Conservation (phyloP, 495 filamentous ascomycete species). For the Aspergillus heteromorphus region DNA sequence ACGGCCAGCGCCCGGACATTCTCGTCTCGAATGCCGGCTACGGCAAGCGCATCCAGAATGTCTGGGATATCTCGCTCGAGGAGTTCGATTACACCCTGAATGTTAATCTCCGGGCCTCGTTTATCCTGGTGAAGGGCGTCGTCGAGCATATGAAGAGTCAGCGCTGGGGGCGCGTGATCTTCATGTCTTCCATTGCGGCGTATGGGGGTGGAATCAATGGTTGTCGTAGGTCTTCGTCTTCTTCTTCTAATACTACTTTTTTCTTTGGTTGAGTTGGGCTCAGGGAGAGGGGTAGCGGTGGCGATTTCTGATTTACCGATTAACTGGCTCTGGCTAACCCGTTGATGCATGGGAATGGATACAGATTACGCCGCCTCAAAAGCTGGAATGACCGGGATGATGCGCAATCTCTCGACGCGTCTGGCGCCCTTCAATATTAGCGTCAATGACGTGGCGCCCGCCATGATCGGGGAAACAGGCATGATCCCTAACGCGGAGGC, state of each 20-base stretch:
- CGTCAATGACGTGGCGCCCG: conserved; percentile 70
- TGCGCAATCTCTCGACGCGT: conserved; percentile 59
- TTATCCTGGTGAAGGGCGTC: conserved; percentile 59
- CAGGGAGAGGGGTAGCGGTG: neutral
- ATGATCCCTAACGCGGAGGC: conserved; percentile 57
- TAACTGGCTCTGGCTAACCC: neutral
- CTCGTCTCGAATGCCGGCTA: conserved; percentile 55
- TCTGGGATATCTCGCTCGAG: conserved; percentile 51
- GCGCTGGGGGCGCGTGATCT: conserved; percentile 62
- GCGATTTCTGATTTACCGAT: no score
- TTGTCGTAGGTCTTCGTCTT: conserved; percentile 39
- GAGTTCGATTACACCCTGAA: conserved; percentile 64
- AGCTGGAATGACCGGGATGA: conserved; percentile 59
- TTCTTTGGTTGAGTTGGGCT: neutral
- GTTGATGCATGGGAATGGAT: neutral
- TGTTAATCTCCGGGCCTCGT: conserved; percentile 61
- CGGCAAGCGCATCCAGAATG: conserved; percentile 43
- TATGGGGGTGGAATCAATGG: conserved; percentile 64
- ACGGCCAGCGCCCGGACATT: conserved; percentile 56
- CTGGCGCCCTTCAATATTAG: conserved; percentile 61
- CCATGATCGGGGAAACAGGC: conserved; percentile 65
- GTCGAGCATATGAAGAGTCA: conserved; percentile 59
- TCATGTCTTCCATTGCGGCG: conserved; percentile 63
- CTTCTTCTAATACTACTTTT: neutral
- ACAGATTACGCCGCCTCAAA: conserved; percentile 63